Evolutionary conservation across 441 rosid genomes (phyloP).

Genomic region (Capsella rubella): DNA sequence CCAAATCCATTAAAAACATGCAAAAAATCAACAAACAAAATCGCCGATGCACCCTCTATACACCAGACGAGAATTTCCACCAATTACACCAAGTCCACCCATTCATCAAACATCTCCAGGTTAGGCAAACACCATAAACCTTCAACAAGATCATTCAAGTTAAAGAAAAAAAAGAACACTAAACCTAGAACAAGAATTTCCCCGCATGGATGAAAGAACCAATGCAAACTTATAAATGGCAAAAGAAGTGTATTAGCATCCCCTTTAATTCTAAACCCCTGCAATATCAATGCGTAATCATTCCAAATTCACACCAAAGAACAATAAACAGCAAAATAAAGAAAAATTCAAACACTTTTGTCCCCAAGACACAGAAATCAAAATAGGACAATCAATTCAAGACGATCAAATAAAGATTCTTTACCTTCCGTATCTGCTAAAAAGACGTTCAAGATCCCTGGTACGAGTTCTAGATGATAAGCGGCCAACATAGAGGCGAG

Average conservation of each 20-base stretch:
- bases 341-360: not conserved
- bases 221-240: constrained; percentile 12
- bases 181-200: constrained; percentile 51
- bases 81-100: constrained; percentile 65
- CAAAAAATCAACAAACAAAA: constrained; percentile 62
- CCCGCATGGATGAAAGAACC: constrained; percentile 48
- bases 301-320: not conserved
- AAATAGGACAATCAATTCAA: constrained; percentile 12
- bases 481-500: constrained; percentile 78
- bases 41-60: constrained; percentile 64
- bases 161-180: constrained; percentile 57
- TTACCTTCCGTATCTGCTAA: constrained; percentile 87
- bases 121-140: constrained; percentile 74
- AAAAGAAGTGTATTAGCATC: too few relatives aligned
- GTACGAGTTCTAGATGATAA: constrained; percentile 74
- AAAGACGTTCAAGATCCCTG: constrained; percentile 78
- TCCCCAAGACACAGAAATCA: not conserved
- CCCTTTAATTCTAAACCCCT: not conserved
- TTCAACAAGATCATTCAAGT: constrained; percentile 72
- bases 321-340: not conserved
- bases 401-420: not conserved
- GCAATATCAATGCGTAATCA: not conserved
- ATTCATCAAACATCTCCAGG: constrained; percentile 80
- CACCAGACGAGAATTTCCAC: constrained; percentile 66
- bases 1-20: constrained; percentile 65